These are phyloP conservation scores for Quercus berberidifolia DNA, from an alignment of 306 rosid genomes.

Conservation along the genomic window DNA sequence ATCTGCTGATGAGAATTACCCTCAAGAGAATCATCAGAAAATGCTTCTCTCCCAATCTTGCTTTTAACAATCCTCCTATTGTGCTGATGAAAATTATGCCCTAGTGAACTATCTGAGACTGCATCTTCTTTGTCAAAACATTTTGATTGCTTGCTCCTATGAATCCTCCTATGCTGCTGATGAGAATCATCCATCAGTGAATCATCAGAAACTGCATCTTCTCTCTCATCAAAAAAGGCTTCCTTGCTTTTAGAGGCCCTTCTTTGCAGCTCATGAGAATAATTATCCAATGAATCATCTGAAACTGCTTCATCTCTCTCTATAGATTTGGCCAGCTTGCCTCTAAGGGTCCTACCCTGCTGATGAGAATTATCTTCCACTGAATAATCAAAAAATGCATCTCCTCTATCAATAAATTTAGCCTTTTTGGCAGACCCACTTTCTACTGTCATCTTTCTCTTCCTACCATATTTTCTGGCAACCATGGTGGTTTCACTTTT, in stretches of 20 bases:
- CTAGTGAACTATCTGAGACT: slow-evolving; percentile 34
- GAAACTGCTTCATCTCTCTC: slow-evolving; percentile 30
- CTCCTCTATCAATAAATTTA: slow-evolving; percentile 39
- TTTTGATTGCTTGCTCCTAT: slow-evolving; percentile 13
- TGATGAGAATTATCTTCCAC: slow-evolving; percentile 38
- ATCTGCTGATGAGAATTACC: slow-evolving; percentile 20
- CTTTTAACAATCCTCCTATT: slow-evolving; percentile 24
- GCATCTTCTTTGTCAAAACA: slow-evolving; percentile 15
- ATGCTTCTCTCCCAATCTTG: slow-evolving; percentile 23
- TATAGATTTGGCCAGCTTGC: slow-evolving; percentile 39
- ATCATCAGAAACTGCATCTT: slow-evolving; percentile 34
- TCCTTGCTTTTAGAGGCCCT: slow-evolving; percentile 15
- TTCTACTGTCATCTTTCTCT: slow-evolving; percentile 61
- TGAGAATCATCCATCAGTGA: slow-evolving; percentile 27
- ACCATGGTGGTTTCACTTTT: slow-evolving; percentile 33
- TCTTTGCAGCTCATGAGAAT: slow-evolving; percentile 20
- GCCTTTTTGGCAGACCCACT: slow-evolving; percentile 48
- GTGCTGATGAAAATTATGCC: slow-evolving; percentile 21
- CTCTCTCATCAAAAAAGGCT: slow-evolving; percentile 18
- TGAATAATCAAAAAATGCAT: slow-evolving; percentile 39
- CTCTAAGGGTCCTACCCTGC: slow-evolving; percentile 51
- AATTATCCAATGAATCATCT: slow-evolving; percentile 33
- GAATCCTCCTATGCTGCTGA: slow-evolving; percentile 18
- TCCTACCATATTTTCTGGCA: slow-evolving; percentile 52
- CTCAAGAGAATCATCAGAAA: slow-evolving; percentile 23